Percentiles rank a stretch among this genome's conserved stretches.
Conservation (phyloP, 805 yeast genomes). For the Nakazawaea peltata region DNA sequence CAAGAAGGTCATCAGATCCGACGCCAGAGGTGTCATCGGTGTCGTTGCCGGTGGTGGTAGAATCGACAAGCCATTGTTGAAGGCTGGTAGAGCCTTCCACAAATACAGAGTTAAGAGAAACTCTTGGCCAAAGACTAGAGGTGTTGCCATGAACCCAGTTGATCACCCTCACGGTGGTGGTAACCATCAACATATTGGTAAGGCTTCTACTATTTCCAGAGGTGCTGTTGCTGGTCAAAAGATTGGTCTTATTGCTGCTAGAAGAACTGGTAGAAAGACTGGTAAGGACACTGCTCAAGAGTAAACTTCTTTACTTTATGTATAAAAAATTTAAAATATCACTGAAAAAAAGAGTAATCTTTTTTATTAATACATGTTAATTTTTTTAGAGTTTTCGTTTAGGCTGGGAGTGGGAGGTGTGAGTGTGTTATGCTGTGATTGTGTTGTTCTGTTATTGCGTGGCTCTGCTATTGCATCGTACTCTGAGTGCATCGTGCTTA, state of each 20-base stretch:
- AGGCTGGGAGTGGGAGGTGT: too few relatives aligned
- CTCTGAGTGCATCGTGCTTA: too few relatives aligned
- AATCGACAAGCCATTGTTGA: conserved; percentile 97
- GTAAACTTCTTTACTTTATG: conserved; percentile 1
- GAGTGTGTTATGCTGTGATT: too few relatives aligned
- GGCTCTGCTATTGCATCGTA: too few relatives aligned
- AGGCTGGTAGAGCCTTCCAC: conserved; percentile 99
- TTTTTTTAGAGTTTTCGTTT: too few relatives aligned
- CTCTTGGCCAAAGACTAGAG: conserved; percentile 99
- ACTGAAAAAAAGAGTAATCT: too few relatives aligned
- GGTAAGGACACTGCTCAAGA: conserved; percentile 10
- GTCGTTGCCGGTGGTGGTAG: conserved; percentile 99
- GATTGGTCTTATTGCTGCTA: conserved; percentile 99
- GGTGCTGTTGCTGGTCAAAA: conserved; percentile 99
- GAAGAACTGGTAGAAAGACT: conserved; percentile 86
- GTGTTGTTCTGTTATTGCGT: too few relatives aligned
- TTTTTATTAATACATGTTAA: too few relatives aligned
- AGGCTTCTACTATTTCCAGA: conserved; percentile 98
- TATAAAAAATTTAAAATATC: neutral
- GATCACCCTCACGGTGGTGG: conserved; percentile 99
- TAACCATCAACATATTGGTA: conserved; percentile 99
- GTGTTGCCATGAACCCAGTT: conserved; percentile 99
- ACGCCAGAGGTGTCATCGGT: conserved; percentile 93
- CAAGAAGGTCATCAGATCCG: conserved; percentile 90
- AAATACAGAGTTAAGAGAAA: conserved; percentile 98